A percentile compares a stretch with the other conserved stretches of the same genome.
Evolutionary conservation across 2,329 filamentous ascomycete genomes (phyloP).

Genomic region (Stemphylium beticola): DNA sequence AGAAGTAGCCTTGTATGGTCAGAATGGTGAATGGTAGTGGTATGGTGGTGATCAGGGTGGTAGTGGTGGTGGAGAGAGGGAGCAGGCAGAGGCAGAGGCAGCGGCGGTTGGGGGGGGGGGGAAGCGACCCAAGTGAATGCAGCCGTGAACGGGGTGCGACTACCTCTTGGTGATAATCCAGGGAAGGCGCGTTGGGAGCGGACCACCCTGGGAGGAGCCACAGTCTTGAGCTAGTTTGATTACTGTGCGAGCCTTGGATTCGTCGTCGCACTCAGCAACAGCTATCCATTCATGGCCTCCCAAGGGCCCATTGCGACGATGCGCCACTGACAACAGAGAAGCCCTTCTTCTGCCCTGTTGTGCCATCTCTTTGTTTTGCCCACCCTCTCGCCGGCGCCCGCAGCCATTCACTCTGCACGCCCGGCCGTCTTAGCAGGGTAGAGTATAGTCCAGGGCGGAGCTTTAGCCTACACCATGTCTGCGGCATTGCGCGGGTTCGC

Average conservation of each 20-base stretch:
- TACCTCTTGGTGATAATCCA: constrained; percentile 6
- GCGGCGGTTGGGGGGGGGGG: constrained; percentile 2
- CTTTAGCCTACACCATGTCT: constrained; percentile 7
- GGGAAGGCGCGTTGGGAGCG: constrained; percentile 21
- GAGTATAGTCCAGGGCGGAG: constrained; percentile 5
- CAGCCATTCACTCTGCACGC: background rate
- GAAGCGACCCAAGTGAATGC: background rate
- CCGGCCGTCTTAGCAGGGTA: constrained; percentile 3
- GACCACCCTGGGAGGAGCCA: constrained; percentile 5
- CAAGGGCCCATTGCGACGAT: background rate
- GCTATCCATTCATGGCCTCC: too few species aligned
- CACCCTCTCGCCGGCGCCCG: background rate
- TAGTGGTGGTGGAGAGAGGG: constrained; percentile 3
- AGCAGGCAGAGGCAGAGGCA: constrained; percentile 7
- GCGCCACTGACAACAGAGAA: background rate
- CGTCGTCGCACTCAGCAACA: constrained; percentile 21
- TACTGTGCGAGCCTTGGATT: constrained; percentile 21
- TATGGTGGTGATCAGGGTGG: background rate
- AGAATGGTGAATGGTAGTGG: too few species aligned
- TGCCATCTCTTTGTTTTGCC: background rate
- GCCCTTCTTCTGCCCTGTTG: background rate
- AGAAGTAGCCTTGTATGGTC: too few species aligned
- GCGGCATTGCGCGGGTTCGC: constrained; percentile 1
- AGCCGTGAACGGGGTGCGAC: constrained; percentile 15
- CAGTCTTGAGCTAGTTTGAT: constrained; percentile 28